Evolutionary conservation across 257 asterid species (phyloP).

Genomic region (Plantago major): DNA sequence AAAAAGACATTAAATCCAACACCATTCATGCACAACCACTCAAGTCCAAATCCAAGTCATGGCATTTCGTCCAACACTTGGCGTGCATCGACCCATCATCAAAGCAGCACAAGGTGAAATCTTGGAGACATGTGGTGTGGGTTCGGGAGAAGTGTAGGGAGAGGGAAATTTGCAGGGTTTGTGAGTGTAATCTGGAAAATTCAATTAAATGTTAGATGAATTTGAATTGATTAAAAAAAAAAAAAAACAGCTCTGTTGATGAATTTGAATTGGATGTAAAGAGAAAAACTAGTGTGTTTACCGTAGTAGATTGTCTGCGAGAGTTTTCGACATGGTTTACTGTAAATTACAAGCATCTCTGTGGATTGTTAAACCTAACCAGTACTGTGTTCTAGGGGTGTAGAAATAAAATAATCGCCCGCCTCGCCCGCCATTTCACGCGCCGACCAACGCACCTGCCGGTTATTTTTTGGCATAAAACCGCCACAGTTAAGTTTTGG

Average conservation of each 20-base stretch:
- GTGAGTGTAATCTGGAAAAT: conserved; percentile 16
- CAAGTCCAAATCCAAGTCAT: conserved; percentile 51
- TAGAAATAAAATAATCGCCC: too few species aligned
- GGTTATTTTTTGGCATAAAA: too few species aligned
- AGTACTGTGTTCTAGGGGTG: too few species aligned
- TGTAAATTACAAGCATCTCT: conserved; percentile 17
- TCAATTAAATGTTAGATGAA: background rate
- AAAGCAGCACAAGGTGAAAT: conserved; percentile 54
- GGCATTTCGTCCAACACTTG: conserved; percentile 41
- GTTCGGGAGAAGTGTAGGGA: conserved; percentile 57
- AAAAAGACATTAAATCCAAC: too few species aligned
- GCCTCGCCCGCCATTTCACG: too few species aligned
- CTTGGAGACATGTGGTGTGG: conserved; percentile 44
- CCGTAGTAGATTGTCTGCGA: conserved; percentile 38
- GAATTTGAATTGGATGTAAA: background rate
- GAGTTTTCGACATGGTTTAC: conserved; percentile 19
- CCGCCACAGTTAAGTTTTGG: too few species aligned
- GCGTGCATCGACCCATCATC: conserved; percentile 21
- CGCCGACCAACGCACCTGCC: too few species aligned
- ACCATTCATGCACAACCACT: conserved; percentile 13
- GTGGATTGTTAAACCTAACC: conserved; percentile 5
- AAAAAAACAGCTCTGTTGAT: too few species aligned
- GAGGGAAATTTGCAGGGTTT: conserved; percentile 39
- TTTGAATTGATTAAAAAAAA: background rate
- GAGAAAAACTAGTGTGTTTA: conserved; percentile 15